Conservation (phyloP, 2,329 filamentous ascomycete species). For the Aspergillus jensenii region DNA sequence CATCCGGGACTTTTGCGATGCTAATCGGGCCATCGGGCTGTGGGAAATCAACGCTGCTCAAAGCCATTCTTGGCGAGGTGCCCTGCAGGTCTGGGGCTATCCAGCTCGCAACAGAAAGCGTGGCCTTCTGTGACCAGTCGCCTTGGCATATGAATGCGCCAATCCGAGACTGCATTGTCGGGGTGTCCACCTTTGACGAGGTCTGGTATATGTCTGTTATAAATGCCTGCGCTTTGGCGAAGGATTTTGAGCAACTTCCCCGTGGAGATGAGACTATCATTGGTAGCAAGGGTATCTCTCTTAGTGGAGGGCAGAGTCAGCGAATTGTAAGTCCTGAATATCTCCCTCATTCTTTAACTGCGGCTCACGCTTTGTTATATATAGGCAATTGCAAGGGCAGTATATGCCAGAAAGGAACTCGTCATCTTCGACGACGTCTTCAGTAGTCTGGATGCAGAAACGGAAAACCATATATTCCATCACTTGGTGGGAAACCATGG, state of each 20-base stretch:
- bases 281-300: slow-evolving; percentile 51
- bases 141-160: slow-evolving; percentile 44
- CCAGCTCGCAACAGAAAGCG: slow-evolving; percentile 28
- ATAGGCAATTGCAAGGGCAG: slow-evolving; percentile 52
- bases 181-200: slow-evolving; percentile 36
- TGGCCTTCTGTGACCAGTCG: slow-evolving; percentile 45
- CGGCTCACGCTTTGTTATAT: background rate
- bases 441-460: slow-evolving; percentile 52
- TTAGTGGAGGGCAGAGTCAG: slow-evolving; percentile 56
- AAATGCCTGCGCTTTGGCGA: slow-evolving; percentile 36
- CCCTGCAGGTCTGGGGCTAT: slow-evolving; percentile 35
- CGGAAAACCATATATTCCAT: slow-evolving; percentile 51
- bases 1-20: slow-evolving; percentile 47
- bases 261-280: slow-evolving; percentile 47
- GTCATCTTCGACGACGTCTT: slow-evolving; percentile 54
- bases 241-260: slow-evolving; percentile 43
- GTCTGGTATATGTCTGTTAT: slow-evolving; percentile 40
- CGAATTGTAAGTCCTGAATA: slow-evolving; percentile 41
- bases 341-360: background rate
- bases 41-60: slow-evolving; percentile 54
- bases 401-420: slow-evolving; percentile 50
- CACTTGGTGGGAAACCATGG: slow-evolving; percentile 48
- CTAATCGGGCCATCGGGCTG: slow-evolving; percentile 53
- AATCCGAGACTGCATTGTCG: slow-evolving; percentile 42
- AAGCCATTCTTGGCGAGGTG: slow-evolving; percentile 47